Conservation (phyloP, 805 yeast genomes). For the Metschnikowia kofuensis region DNA sequence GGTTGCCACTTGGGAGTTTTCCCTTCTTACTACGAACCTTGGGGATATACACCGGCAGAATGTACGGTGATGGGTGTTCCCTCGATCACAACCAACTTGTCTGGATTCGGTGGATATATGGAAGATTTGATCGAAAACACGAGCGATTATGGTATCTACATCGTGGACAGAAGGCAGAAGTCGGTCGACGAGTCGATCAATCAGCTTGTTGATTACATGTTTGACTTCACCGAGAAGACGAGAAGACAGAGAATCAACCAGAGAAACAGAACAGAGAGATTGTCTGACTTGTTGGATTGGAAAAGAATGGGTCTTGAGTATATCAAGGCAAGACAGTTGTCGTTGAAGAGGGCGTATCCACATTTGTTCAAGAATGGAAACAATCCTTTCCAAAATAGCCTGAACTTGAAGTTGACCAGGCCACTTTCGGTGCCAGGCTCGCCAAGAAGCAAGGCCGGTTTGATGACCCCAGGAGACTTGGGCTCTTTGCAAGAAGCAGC, state of each 20-base stretch:
- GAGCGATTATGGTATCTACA: slow-evolving; percentile 93
- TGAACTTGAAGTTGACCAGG: slow-evolving; percentile 71
- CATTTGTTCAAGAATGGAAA: slow-evolving; percentile 61
- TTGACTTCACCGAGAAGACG: slow-evolving; percentile 80
- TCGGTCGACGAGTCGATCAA: slow-evolving; percentile 90
- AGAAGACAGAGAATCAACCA: slow-evolving; percentile 97
- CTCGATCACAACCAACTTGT: slow-evolving; percentile 89
- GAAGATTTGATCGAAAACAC: slow-evolving; percentile 95
- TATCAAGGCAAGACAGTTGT: slow-evolving; percentile 88
- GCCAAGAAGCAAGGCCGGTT: slow-evolving; percentile 69
- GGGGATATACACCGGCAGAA: slow-evolving; percentile 99
- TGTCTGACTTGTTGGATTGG: slow-evolving; percentile 94
- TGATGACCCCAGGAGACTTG: slow-evolving; percentile 97
- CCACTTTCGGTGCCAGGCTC: slow-evolving; percentile 98
- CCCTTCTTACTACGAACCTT: slow-evolving; percentile 98
- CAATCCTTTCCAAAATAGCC: slow-evolving; percentile 43
- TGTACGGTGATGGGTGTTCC: slow-evolving; percentile 99
- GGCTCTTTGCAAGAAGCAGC: slow-evolving; percentile 93
- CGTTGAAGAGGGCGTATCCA: slow-evolving; percentile 92
- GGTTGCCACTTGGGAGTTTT: slow-evolving; percentile 98
- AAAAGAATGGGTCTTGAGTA: slow-evolving; percentile 97
- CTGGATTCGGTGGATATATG: slow-evolving; percentile 98
- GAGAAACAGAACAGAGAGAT: slow-evolving; percentile 93
- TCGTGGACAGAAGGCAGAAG: slow-evolving; percentile 91
- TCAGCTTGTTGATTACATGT: slow-evolving; percentile 87